Evolutionary conservation across 1,284 basidiomycete genomes (phyloP).

Genomic region (Tylopilus sp.): DNA sequence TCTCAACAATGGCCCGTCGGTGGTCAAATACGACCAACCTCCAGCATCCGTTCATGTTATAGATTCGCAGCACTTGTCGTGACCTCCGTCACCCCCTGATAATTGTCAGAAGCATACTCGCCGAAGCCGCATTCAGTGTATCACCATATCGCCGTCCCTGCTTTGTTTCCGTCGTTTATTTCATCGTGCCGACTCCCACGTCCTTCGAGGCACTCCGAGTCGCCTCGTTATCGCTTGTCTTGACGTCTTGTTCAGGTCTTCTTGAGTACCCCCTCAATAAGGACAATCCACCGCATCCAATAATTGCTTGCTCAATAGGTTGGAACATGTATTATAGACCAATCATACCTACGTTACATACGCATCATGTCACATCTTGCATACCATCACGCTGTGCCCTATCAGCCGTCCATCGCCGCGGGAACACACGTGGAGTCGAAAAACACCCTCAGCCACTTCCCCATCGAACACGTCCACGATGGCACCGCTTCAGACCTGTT

Average conservation of each 20-base stretch:
- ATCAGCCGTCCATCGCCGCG: slow-evolving; percentile 6
- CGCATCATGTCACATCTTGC: slow-evolving; percentile 22
- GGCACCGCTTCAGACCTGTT: slow-evolving; percentile 5
- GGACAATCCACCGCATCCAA: slow-evolving; percentile 24
- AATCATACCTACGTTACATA: slow-evolving; percentile 28
- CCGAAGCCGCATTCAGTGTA: slow-evolving; percentile 19
- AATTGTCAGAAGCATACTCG: slow-evolving; percentile 9
- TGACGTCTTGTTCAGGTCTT: slow-evolving; percentile 29
- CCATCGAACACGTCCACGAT: not conserved
- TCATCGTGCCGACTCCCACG: slow-evolving; percentile 8
- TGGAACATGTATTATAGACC: slow-evolving; percentile 34
- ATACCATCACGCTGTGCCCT: slow-evolving; percentile 8
- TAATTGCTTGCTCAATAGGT: slow-evolving; percentile 23
- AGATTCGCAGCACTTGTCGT: slow-evolving; percentile 18
- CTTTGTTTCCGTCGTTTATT: slow-evolving; percentile 10
- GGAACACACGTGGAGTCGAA: not conserved
- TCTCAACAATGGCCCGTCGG: slow-evolving; percentile 34
- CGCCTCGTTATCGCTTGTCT: slow-evolving; percentile 13
- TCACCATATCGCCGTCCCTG: slow-evolving; percentile 2
- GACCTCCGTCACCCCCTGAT: slow-evolving; percentile 1
- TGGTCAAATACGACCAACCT: slow-evolving; percentile 30
- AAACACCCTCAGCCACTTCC: not conserved
- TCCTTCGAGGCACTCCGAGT: slow-evolving; percentile 5
- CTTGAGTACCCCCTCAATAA: slow-evolving; percentile 23
- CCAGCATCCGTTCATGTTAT: slow-evolving; percentile 35